Base-by-base conservation (phyloP, 148 eudicot genomes). In the Fallopia convolvulus region DNA sequence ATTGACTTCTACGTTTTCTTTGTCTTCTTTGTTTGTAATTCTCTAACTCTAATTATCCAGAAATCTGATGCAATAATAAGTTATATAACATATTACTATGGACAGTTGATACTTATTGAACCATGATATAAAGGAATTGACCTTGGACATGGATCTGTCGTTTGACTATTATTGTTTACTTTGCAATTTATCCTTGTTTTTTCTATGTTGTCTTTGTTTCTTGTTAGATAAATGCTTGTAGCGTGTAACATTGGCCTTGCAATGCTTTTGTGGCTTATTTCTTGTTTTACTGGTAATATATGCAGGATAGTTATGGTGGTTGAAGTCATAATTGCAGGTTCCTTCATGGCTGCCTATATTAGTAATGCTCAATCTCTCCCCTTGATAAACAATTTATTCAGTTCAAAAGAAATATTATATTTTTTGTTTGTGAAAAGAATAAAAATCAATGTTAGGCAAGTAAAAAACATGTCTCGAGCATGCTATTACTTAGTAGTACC, bases 301-400 rank as follows among this genome's bases (percentile, higher is more conserved):
- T 89, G 83, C 93, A 95, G 99, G 90, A 91, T 93, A 63, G 88
- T 95, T 79, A 95, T 95, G 98, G 87, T 91, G 75, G 78, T 86
- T 75, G 99, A 95, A 91, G 94, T 89, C 76, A 78, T 93, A 48
- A 78, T 86, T 90, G 97, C 98, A 85, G 94, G 90, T 7, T 88
- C 85, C 83, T 91, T 93, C 80, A 90, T 93, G 93, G 78, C 92
- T 78, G 82, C 89, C 70, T 95, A 93, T 78, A 90, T 95, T 55
- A 88, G 99, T 95, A 83, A 85, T 33, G 9, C 9, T 68, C 72
- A 15, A n/a, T 68, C 46, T 80, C 15, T 75, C 55, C 63, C 68
- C 72, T 63, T 32, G 17, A 63, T 63, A 10, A 26, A 30, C 70
- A 63, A 63, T 30, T 63, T 63, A 63, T 40, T 63, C 17, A 12